Evolutionary conservation across 2,329 filamentous ascomycete species (phyloP), one percentile per base, ranked within the genome.

Genomic region (Hymenoscyphus repandus): DNA sequence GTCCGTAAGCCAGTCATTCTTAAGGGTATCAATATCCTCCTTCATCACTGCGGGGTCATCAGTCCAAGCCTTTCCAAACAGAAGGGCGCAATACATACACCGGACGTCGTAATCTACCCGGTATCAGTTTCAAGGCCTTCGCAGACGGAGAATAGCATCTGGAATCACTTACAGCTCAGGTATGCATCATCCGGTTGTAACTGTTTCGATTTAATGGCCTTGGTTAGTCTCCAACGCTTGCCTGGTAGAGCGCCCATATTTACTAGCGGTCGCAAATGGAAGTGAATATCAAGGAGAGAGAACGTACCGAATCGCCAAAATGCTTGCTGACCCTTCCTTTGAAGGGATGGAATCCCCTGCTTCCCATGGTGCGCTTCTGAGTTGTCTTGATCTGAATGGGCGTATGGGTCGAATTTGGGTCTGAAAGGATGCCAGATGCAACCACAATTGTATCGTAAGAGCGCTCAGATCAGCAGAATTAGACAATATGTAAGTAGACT

Each of bases 1-100:
- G 69, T 99, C 93, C 39, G 92, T 96, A 47, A 99, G 76, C 93
- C 93, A 99, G 75, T 96, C 93, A 69, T 88, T 78, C 70, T 88
- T 90, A 52, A 99, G 80, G 13, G 86, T 85, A 67, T 91, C 87
- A 60, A 97, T 81, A 69, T 99, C 93, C 67, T 93, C 89, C 66
- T 85, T 82, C 45, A 88, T 96, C 60, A 97, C 89, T 91, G 56
- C 61, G 51, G 57, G 56, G 49, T 45, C 39, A 56, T 62, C 52
- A 66, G 58, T 22, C 31, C 22, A 18, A 20, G 32, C 49, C 39
- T 31, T 36, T 17, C 27, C 13, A 32, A 20, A 20, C 17, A 32
- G 13, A 3, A 13, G 34, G 43, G 18, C 20, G 15, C 20, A 15
- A 45, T 44, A 68, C 67, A 54, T 74, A 86, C 82, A 74, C 68